Evolutionary conservation across 192 early-diverging fungal genomes (phyloP).

Genomic region (Gryganskiella cystojenkinii): DNA sequence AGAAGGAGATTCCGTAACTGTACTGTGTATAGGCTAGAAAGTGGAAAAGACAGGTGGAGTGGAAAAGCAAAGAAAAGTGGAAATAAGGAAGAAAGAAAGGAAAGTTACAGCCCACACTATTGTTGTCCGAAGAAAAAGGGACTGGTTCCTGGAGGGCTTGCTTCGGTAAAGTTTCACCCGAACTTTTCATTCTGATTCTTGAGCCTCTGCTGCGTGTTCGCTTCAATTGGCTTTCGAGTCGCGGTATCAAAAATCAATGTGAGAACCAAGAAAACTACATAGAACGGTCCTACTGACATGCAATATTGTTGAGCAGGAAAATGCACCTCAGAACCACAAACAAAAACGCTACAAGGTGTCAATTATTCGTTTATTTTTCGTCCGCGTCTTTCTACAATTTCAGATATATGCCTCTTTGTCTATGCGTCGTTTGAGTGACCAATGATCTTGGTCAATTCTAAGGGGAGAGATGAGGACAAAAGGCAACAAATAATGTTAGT

Average conservation of each 20-base stretch:
- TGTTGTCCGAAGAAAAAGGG: background rate
- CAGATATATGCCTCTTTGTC: too few relatives aligned
- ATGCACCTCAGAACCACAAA: too few relatives aligned
- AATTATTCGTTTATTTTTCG: constrained; percentile 9
- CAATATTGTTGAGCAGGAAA: too few relatives aligned
- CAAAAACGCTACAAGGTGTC: background rate
- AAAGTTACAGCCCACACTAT: constrained; percentile 1
- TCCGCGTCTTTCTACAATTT: background rate
- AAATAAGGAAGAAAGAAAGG: constrained; percentile 10
- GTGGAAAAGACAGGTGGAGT: background rate
- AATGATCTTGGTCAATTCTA: constrained; percentile 53
- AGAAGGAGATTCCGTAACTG: background rate
- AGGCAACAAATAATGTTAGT: background rate
- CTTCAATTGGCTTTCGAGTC: too few relatives aligned
- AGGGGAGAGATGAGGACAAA: constrained; percentile 3
- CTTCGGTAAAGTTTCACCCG: constrained; percentile 28
- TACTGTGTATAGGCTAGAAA: background rate
- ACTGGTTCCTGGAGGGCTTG: constrained; percentile 15
- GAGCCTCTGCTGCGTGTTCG: too few relatives aligned
- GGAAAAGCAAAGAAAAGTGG: background rate
- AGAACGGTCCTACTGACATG: too few relatives aligned
- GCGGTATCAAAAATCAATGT: too few relatives aligned
- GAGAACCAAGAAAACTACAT: too few relatives aligned
- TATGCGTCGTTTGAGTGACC: constrained; percentile 52
- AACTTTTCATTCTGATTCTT: background rate